phyloP scores from a whole-genome alignment of 2,329 filamentous ascomycete genomes.

The Conoideocrella luteorostrata region DNA sequence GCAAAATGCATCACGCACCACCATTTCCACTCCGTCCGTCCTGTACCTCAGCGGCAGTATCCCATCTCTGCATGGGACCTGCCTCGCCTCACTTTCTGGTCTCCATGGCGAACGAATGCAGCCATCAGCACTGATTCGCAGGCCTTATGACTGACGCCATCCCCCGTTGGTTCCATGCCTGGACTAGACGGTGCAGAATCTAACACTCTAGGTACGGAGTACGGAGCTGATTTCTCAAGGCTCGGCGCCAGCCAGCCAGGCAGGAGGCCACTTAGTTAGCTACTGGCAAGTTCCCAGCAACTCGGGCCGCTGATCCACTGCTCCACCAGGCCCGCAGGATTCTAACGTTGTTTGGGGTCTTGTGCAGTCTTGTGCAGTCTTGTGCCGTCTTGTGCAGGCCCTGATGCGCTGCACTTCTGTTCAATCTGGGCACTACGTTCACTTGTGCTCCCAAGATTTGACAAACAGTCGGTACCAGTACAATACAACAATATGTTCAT shows the following conservation, averaged over 20 bases:
- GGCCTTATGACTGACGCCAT: too few relatives aligned
- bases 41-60: neutral
- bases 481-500: too few relatives aligned
- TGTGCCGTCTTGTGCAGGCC: neutral
- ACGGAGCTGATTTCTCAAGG: too few relatives aligned
- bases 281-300: neutral
- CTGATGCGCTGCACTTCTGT: too few relatives aligned
- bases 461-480: neutral
- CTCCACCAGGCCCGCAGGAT: constrained; percentile 1
- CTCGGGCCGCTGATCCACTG: constrained; percentile 3
- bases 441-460: too few relatives aligned
- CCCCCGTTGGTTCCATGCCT: too few relatives aligned
- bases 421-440: too few relatives aligned
- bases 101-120: neutral
- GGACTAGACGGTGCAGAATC: too few relatives aligned
- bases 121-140: too few relatives aligned
- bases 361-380: neutral
- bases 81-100: too few relatives aligned
- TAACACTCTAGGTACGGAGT: neutral
- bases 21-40: neutral
- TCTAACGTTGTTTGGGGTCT: neutral
- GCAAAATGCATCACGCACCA: neutral
- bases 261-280: too few relatives aligned
- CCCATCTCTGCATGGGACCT: neutral
- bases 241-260: too few relatives aligned